Evolutionary conservation across 2,329 filamentous ascomycete species (phyloP), one percentile per base, ranked within the genome.

Genomic region (Colletotrichum sp.): DNA sequence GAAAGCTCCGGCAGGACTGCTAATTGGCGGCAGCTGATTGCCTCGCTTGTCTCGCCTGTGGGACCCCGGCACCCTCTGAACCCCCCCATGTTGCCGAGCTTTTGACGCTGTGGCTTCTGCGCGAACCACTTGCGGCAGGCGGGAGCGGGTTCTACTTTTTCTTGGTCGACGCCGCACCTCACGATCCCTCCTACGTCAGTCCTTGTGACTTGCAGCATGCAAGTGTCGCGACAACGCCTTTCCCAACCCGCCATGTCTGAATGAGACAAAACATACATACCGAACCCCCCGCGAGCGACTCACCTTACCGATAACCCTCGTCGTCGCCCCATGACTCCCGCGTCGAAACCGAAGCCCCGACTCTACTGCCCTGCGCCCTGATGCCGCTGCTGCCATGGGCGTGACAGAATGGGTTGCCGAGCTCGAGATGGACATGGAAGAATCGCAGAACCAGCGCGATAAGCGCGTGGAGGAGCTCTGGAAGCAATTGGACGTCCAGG

Each of bases 401-500:
- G 82, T 86, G 81, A 83, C 88, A 84, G 88, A 90, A 82, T 85
- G 88, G 86, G 88, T 88, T 81, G 83, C 84, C 80, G 85, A 89
- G 82, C 82, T 88, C 79, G 85, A 87, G 85, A 91, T 89, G 86
- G 94, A 95, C 90, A 89, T 95, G 87, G 90, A 88, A 84, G 95
- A 97, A 87, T 93, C 93, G 81, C 91, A 94, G 84, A 93, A 93
- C 85, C 91, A 94, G 86, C 92, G 94, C 83, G 95, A 98, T 87
- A 91, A 92, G 85, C 92, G 96, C 82, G 92, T 98, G 81, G 93
- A 95, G 86, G 90, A 93, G 84, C 91, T 99, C 82, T 99, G 96
- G 96, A 88, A 88, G 82, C 93, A 92, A 81, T 91, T 99, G 79
- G 96, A 98, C 84, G 93, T 93, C 79, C 91, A 92, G 78, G 90